These are phyloP conservation scores for Diaporthe longicolla DNA, from an alignment of 2,329 filamentous ascomycete genomes.

Conservation along the genomic window DNA sequence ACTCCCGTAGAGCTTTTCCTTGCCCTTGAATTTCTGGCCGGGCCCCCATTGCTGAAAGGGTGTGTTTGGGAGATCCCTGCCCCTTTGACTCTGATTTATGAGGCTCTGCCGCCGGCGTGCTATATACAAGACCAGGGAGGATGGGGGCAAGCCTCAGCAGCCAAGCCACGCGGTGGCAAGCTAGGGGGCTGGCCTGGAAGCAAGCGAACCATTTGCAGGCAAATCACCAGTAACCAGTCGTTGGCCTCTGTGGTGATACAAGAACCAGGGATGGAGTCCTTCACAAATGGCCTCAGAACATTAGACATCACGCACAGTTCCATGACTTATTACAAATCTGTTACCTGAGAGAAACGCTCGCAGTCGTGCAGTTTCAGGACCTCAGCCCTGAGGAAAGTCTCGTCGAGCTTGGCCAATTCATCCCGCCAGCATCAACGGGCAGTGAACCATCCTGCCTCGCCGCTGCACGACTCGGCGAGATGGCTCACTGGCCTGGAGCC, in stretches of 20 bases:
- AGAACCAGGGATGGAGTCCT: not conserved
- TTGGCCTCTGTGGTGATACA: not conserved
- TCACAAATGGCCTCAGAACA: conserved; percentile 19
- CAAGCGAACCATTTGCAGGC: not conserved
- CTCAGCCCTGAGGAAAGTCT: conserved; percentile 9
- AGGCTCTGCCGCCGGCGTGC: conserved; percentile 17
- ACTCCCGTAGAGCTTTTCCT: conserved; percentile 32
- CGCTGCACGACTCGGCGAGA: conserved; percentile 10
- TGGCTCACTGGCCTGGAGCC: conserved; percentile 12
- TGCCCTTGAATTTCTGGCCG: not conserved
- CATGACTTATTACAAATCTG: conserved; percentile 9
- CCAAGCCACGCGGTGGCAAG: conserved; percentile 11
- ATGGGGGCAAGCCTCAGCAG: conserved; percentile 6
- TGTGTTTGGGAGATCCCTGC: conserved; percentile 32
- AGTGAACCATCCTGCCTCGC: not conserved
- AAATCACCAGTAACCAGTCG: not conserved
- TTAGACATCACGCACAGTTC: conserved; percentile 1
- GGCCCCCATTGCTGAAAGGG: conserved; percentile 3
- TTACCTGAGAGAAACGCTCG: conserved; percentile 7
- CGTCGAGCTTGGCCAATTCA: conserved; percentile 7
- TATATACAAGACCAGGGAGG: conserved; percentile 14
- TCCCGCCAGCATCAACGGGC: not conserved
- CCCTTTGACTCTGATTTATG: conserved; percentile 23
- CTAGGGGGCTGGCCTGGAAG: not conserved
- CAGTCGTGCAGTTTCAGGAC: conserved; percentile 15